Percentiles rank a stretch among this genome's conserved stretches.
Evolutionary conservation across 1,284 basidiomycete species (phyloP).

Genomic region (Veloporphyrellus conicus): DNA sequence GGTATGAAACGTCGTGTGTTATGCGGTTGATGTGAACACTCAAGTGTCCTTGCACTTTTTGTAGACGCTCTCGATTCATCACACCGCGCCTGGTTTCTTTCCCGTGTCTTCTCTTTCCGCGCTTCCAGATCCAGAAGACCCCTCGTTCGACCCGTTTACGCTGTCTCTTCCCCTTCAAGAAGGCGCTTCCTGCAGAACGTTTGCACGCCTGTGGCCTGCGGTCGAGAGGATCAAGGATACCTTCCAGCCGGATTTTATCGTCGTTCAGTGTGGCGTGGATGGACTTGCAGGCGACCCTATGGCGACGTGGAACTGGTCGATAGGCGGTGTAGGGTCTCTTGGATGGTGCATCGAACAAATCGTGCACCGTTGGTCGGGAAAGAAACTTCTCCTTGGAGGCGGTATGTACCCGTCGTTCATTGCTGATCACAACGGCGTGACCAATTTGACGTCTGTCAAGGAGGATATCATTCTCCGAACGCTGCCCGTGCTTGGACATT

Average conservation of each 20-base stretch:
- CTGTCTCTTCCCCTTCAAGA: slow-evolving; percentile 69
- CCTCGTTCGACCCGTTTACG: slow-evolving; percentile 63
- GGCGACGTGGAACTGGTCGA: slow-evolving; percentile 73
- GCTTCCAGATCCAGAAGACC: slow-evolving; percentile 40
- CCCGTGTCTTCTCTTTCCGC: slow-evolving; percentile 57
- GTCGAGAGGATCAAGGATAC: slow-evolving; percentile 59
- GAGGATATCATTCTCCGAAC: slow-evolving; percentile 81
- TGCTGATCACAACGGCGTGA: neutral
- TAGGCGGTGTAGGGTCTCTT: slow-evolving; percentile 61
- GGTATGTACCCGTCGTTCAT: slow-evolving; percentile 37
- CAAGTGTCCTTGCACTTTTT: neutral
- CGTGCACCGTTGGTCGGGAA: slow-evolving; percentile 56
- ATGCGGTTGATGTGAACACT: neutral
- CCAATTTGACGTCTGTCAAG: slow-evolving; percentile 33
- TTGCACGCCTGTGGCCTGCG: slow-evolving; percentile 56
- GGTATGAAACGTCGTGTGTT: slow-evolving; percentile 31
- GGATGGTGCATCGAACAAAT: slow-evolving; percentile 63
- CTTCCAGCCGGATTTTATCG: slow-evolving; percentile 73
- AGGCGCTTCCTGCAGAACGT: slow-evolving; percentile 63
- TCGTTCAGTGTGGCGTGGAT: slow-evolving; percentile 85
- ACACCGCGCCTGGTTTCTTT: slow-evolving; percentile 79
- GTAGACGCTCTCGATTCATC: slow-evolving; percentile 81
- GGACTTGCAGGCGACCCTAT: slow-evolving; percentile 81
- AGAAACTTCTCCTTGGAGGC: slow-evolving; percentile 62
- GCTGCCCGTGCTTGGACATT: slow-evolving; percentile 82